Conservation (phyloP, 306 rosid genomes). For the Canavalia ensiformis region DNA sequence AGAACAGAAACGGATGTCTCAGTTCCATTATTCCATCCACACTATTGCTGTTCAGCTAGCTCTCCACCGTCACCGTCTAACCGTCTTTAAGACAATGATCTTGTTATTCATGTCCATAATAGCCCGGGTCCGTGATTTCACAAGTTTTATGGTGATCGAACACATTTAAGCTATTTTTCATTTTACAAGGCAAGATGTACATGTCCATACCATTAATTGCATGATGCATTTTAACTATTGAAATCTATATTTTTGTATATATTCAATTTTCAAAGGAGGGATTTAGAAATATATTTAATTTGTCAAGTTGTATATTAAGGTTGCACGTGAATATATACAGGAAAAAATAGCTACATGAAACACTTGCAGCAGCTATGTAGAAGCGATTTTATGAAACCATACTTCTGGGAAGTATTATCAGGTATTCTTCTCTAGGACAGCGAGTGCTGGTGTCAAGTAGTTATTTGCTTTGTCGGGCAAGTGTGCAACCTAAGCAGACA, state of each 20-base stretch:
- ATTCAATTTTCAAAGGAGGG: constrained; percentile 9
- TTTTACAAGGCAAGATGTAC: not conserved
- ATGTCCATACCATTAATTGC: constrained; percentile 17
- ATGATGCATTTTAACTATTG: constrained; percentile 9
- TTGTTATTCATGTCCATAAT: too few species aligned
- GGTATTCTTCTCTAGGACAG: constrained; percentile 94
- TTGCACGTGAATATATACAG: constrained; percentile 40
- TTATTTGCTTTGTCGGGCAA: constrained; percentile 99
- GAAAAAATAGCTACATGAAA: constrained; percentile 18
- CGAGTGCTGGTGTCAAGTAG: constrained; percentile 92
- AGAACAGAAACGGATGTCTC: too few species aligned
- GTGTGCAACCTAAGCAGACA: constrained; percentile 83
- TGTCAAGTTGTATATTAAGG: constrained; percentile 8
- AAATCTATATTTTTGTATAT: constrained; percentile 20
- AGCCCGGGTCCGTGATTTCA: not conserved
- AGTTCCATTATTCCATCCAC: too few species aligned
- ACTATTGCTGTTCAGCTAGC: too few species aligned
- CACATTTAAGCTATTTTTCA: not conserved
- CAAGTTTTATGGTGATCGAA: not conserved
- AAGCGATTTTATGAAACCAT: constrained; percentile 27
- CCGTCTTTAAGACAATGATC: too few species aligned
- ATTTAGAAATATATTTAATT: constrained; percentile 9
- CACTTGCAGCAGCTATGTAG: constrained; percentile 22
- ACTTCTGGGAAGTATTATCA: constrained; percentile 50
- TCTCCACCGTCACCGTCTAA: too few species aligned